Evolutionary conservation across 2,329 filamentous ascomycete species (phyloP).

Genomic region (Epichloe glyceriae): DNA sequence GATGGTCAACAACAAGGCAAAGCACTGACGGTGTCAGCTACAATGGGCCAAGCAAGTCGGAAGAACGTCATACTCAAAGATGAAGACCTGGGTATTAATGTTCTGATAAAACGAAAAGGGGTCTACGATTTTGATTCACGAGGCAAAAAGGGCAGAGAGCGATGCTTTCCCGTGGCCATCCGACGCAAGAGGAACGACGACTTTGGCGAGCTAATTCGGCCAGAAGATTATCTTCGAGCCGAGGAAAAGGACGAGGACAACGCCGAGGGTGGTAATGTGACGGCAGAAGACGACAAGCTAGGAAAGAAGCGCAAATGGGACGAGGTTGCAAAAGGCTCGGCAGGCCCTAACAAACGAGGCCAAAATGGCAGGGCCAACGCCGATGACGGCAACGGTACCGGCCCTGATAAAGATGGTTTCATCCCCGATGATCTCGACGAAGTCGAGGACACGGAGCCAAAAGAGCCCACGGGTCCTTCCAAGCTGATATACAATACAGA

Average conservation of each 20-base stretch:
- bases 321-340: constrained; percentile 34
- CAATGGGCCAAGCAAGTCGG: constrained; percentile 68
- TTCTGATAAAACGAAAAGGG: constrained; percentile 75
- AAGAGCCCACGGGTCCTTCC: constrained; percentile 50
- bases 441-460: constrained; percentile 40
- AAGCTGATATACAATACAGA: constrained; percentile 57
- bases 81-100: constrained; percentile 82
- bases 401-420: constrained; percentile 22
- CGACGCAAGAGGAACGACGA: constrained; percentile 73
- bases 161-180: constrained; percentile 79
- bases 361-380: constrained; percentile 30
- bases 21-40: constrained; percentile 76
- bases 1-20: constrained; percentile 86
- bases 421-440: constrained; percentile 44
- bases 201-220: constrained; percentile 85
- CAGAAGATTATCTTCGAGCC: constrained; percentile 84
- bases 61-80: constrained; percentile 81
- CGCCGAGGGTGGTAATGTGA: constrained; percentile 31
- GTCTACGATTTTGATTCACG: constrained; percentile 91
- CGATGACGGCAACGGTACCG: constrained; percentile 33
- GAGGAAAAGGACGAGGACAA: constrained; percentile 76
- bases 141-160: constrained; percentile 81
- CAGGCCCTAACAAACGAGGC: constrained; percentile 45
- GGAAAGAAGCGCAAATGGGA: constrained; percentile 95
- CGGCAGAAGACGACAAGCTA: constrained; percentile 46